Base-by-base conservation (phyloP, 345 rosid species). In the Syzygium grande region DNA sequence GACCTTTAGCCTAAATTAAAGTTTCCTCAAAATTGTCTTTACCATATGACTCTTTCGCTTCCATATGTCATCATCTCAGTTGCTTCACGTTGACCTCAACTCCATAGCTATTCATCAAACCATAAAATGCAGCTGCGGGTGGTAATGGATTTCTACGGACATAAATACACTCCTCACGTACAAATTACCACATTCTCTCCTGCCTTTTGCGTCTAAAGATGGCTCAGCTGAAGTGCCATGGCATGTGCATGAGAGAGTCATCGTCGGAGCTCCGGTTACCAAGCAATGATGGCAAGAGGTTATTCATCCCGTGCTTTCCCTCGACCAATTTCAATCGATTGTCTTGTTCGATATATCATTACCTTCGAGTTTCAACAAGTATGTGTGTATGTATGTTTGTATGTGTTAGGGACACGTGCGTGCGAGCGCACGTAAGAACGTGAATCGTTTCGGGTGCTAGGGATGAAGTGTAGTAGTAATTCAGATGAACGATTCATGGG, bases 201-300 rank as follows among this genome's bases (percentile, higher is more conserved):
- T 85, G 56, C 65, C 63, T 27, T 27, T 4, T 25, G 43, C 86
- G 29, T 54, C 59, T 53, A 34, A 53, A 85, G 59, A 85, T 95
- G 97, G 89, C 88, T 63, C 86, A 90, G 78, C 89, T 95, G 91
- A 92, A 88, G 88, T 54, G 92, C 87, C 89, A 65, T 84, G 86
- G 93, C 80, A 43, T 90, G 87, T 91, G 90, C 92, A 86, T 90
- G 87, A 87, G 88, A 85, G 94, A 90, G 21, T 80, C 88, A 9
- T 54, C 85, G 27, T 87, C 90, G 90, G 93, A 89, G 77, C 84
- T 92, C 27, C 88, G 92, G 43, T 89, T 90, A 30, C 90, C 91
- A 73, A 88, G 55, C 92, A 5, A 87, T 34, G 87, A 38, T 90
- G 49, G 52, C 86, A 91, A 91, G 87, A 95, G 98, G 98, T 95